Conservation (phyloP, 73 alveolate genomes). For the Paramecium bursaria region DNA sequence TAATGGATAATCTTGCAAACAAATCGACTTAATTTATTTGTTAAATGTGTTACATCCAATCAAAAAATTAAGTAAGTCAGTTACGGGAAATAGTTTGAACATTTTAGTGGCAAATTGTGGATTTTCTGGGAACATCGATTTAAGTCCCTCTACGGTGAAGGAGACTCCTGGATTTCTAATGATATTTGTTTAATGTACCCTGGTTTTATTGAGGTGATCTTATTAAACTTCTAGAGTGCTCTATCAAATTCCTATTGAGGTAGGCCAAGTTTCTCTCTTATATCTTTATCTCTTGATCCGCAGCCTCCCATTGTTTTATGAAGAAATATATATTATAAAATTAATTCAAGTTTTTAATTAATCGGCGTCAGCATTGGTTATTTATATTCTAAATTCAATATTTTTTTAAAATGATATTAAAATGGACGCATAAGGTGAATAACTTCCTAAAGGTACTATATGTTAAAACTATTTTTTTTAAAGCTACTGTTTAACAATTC, state of each 20-base stretch:
- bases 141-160: slow-evolving; percentile 33
- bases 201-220: slow-evolving; percentile 53
- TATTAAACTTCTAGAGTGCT: slow-evolving; percentile 29
- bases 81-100: background rate
- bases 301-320: slow-evolving; percentile 34
- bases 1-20: slow-evolving; percentile 36
- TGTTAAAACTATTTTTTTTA: background rate
- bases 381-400: too few species aligned
- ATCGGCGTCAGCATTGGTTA: too few species aligned
- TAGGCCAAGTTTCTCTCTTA: slow-evolving; percentile 49
- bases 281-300: slow-evolving; percentile 54
- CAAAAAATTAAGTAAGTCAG: slow-evolving; percentile 1
- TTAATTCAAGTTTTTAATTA: too few species aligned
- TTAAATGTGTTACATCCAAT: background rate
- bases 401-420: too few species aligned
- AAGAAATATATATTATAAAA: too few species aligned
- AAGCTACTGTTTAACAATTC: slow-evolving; percentile 49
- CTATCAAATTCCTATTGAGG: slow-evolving; percentile 4
- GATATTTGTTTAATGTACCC: background rate
- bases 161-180: background rate
- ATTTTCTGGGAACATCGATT: slow-evolving; percentile 3
- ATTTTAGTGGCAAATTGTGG: slow-evolving; percentile 18
- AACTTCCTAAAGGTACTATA: slow-evolving; percentile 51
- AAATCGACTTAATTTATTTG: background rate
- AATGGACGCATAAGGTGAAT: slow-evolving; percentile 32